Base-by-base conservation (phyloP, 129 eudicot genomes). In the Sambucus nigra region DNA sequence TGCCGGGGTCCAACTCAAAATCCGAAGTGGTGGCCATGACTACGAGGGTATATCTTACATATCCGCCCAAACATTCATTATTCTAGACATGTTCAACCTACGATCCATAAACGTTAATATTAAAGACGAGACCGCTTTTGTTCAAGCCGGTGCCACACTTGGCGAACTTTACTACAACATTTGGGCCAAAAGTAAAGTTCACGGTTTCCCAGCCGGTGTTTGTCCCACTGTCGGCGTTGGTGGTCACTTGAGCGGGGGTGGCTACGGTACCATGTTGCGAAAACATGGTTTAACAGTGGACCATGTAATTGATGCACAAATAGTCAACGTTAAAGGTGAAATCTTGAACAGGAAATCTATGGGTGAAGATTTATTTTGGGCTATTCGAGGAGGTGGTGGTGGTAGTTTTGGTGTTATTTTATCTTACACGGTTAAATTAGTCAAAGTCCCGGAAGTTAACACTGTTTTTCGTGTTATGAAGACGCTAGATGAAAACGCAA, bases 291-390 rank as follows among this genome's bases (percentile, higher is more conserved):
- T 72, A 35, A 45, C 78, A 15, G 73, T 72, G 17, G 78, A 72
- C 55, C 62, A 66, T 47, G 72, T 66, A 49, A 48, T 72, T 6
- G 73, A 72, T 48, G 69, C 78, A 10, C 38, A 44, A 21, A 72
- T 72, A 13, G 73, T 72, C 17, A 60, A 72, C 28, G 73, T 50
- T 16, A 66, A 60, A 3, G 73, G 78, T 4, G 23, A 22, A 16
- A 18, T 72, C 60, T 17, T 66, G 69, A 54, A 72, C 48, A 53
- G 78, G 26, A 66, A 54, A 39, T 17, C 48, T 12, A 72, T 72
- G 78, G 78, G 73, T 7, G 72, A 72, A 33, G 78, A 72, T 72
- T 61, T 72, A 4, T 72, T 72, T 18, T 72, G 73, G 73, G 73
- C 78, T 22, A 72, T 72, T 26, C 59, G 69, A 27, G 78, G 78